Base-by-base conservation (phyloP, 2,329 filamentous ascomycete species). In the Delphinella strobiligena region DNA sequence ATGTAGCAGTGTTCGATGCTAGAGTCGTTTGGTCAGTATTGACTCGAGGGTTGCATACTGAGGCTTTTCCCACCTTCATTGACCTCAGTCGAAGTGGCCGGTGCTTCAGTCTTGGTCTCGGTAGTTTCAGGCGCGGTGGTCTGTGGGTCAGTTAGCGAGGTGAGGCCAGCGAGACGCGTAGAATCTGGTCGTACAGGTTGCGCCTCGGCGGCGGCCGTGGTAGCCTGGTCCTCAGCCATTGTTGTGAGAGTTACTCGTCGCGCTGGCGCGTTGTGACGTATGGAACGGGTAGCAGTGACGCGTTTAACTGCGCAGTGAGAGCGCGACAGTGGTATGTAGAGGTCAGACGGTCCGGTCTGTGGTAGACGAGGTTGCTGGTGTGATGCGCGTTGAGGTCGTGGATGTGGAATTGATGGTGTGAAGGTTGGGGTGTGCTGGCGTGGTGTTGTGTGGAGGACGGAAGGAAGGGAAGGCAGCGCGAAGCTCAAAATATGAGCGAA, bases 211-310 rank as follows among this genome's bases (percentile, higher is more conserved):
- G 52, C 44, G 32, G 46, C 48, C 34, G 46, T 46, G 42, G 47
- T 46, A 34, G 45, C 41, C 27, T 47, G 41, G 43, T 53, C 54
- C 34, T 59, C 55, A 34, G 52, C 49, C 55, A 59, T 59, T 34
- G 41, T 43, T 29, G 36, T 33, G 31, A 27, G n/a, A 17, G 9
- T 19, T 12, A 9, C 11, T 9, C 14, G 19, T 11, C 9, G n/a
- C 9, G 5, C 9, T 42, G 36, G 43, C 33, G 34, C 43, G 38
- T 40, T 36, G 38, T 42, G 44, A 39, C 38, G 43, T 43, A 38
- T 36, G 34, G 31, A 31, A 35, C 30, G 18, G 29, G 9, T 35
- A 18, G 33, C 5, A 9, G 33, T 35, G 32, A 43, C 41, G 41
- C 41, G 41, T 43, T n/a, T 38, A 14, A 31, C 29, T 22, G 36